phyloP scores from a whole-genome alignment of 495 filamentous ascomycete genomes.

The Lepidopterella palustris region DNA sequence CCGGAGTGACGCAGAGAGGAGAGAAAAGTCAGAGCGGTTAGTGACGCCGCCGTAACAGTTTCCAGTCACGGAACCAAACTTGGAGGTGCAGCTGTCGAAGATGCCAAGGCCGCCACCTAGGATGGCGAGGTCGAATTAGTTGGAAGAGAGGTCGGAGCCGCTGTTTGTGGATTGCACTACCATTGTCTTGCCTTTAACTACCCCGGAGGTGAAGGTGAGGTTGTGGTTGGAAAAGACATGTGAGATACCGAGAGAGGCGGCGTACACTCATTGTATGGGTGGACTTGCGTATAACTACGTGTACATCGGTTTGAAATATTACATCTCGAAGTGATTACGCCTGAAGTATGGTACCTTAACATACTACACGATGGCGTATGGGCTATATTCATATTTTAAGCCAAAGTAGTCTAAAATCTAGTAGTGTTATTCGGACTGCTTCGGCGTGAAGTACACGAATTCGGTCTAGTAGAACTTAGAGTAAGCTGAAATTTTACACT shows the following conservation, averaged over 20 bases:
- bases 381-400: slow-evolving; percentile 23
- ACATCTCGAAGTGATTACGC: slow-evolving; percentile 12
- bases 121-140: too few relatives aligned
- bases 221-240: too few relatives aligned
- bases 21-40: too few relatives aligned
- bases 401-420: slow-evolving; percentile 17
- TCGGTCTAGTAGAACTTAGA: not conserved
- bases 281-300: slow-evolving; percentile 24
- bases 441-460: not conserved
- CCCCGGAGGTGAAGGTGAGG: slow-evolving; percentile 23
- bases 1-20: too few relatives aligned
- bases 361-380: slow-evolving; percentile 22
- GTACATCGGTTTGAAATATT: slow-evolving; percentile 21
- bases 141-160: slow-evolving; percentile 32
- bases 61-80: too few relatives aligned
- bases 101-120: too few relatives aligned
- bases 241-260: too few relatives aligned
- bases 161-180: slow-evolving; percentile 63
- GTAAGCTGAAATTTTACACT: not conserved
- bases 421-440: not conserved
- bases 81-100: too few relatives aligned
- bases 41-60: too few relatives aligned
- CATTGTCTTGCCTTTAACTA: slow-evolving; percentile 52
- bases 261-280: too few relatives aligned
- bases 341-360: slow-evolving; percentile 12